These are phyloP conservation scores for Moelleriella libera DNA, from an alignment of 2,329 filamentous ascomycete species.

Conservation along the genomic window DNA sequence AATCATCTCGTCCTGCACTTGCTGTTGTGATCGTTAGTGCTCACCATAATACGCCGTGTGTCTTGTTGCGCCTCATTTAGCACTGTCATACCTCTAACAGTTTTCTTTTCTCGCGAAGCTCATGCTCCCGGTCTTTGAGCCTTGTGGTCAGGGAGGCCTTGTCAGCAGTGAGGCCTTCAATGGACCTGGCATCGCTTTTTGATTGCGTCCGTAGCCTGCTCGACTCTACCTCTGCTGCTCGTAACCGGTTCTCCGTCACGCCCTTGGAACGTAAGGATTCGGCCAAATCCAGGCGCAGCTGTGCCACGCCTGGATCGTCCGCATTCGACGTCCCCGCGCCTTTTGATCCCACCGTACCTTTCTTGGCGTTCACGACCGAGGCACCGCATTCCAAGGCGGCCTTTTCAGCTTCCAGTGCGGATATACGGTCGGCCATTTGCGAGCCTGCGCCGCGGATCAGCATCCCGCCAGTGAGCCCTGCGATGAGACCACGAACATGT, in stretches of 20 bases:
- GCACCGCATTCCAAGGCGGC: constrained; percentile 19
- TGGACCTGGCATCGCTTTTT: constrained; percentile 42
- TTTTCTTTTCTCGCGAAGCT: constrained; percentile 71
- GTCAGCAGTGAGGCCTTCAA: constrained; percentile 49
- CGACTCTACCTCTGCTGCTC: constrained; percentile 49
- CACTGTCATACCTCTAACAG: constrained; percentile 48
- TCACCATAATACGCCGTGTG: not conserved
- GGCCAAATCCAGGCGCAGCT: constrained; percentile 55
- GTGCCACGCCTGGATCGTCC: constrained; percentile 23
- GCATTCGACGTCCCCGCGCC: constrained; percentile 1
- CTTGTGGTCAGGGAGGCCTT: constrained; percentile 47
- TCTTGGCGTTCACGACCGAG: constrained; percentile 10
- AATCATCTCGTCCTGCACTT: constrained; percentile 88
- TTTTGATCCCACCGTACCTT: constrained; percentile 4
- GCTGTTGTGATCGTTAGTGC: constrained; percentile 21
- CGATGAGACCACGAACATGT: constrained; percentile 46
- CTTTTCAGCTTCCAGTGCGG: constrained; percentile 46
- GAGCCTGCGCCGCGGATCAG: constrained; percentile 31
- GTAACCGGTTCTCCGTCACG: constrained; percentile 50
- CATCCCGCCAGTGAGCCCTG: constrained; percentile 1
- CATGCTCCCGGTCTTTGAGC: constrained; percentile 70
- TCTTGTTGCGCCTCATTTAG: not conserved
- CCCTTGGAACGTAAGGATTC: constrained; percentile 63
- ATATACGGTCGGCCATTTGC: constrained; percentile 51
- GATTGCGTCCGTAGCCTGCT: constrained; percentile 45